Conservation (phyloP, 2,329 filamentous ascomycete genomes). For the Pyrenochaeta sp. region DNA sequence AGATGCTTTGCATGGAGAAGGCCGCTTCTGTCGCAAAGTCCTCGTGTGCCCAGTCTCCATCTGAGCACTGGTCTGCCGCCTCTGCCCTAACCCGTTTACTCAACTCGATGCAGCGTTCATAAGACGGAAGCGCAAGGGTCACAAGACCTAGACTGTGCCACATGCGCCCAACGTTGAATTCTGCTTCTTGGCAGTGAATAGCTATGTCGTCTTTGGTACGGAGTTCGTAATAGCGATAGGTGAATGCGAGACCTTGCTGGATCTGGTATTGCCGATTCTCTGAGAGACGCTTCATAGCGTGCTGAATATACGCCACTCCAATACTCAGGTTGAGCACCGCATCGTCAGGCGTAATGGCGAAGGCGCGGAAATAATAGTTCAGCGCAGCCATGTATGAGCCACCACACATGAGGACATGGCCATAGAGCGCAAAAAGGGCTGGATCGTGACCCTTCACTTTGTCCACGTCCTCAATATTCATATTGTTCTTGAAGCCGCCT, state of each 20-base stretch:
- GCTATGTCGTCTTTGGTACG: slow-evolving; percentile 57
- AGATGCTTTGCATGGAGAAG: slow-evolving; percentile 75
- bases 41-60: slow-evolving; percentile 55
- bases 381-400: slow-evolving; percentile 84
- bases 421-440: slow-evolving; percentile 85
- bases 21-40: slow-evolving; percentile 75
- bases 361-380: slow-evolving; percentile 79
- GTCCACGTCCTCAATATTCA: slow-evolving; percentile 50
- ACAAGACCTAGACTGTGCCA: slow-evolving; percentile 79
- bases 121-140: slow-evolving; percentile 77
- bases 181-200: slow-evolving; percentile 73
- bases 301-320: slow-evolving; percentile 79
- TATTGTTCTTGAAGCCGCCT: slow-evolving; percentile 48
- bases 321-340: slow-evolving; percentile 82
- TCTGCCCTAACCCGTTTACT: slow-evolving; percentile 53
- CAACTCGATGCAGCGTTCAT: slow-evolving; percentile 66
- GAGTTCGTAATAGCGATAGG: slow-evolving; percentile 75
- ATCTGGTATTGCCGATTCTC: slow-evolving; percentile 91
- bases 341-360: slow-evolving; percentile 77
- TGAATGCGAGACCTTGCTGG: slow-evolving; percentile 82
- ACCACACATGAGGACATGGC: slow-evolving; percentile 85
- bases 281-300: slow-evolving; percentile 86
- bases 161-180: slow-evolving; percentile 79
- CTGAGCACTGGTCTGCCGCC: slow-evolving; percentile 20
- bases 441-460: slow-evolving; percentile 66